These are phyloP conservation scores for Boletus coccyginus DNA, from an alignment of 768 basidiomycete species.

Conservation along the genomic window DNA sequence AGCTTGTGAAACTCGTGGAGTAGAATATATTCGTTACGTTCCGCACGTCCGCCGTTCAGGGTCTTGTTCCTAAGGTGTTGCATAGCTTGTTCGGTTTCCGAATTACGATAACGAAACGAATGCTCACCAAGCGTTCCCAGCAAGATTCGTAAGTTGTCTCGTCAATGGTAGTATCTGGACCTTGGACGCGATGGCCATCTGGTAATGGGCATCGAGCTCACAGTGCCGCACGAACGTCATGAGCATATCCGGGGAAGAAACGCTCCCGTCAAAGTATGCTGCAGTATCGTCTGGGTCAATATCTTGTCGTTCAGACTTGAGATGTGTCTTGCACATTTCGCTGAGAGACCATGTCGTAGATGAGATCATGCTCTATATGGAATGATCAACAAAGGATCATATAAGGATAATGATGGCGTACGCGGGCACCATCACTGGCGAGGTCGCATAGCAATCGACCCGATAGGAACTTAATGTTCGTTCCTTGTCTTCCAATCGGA, in stretches of 20 bases:
- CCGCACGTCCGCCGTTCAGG: constrained; percentile 93
- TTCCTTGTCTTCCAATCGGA: constrained; percentile 73
- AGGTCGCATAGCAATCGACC: constrained; percentile 91
- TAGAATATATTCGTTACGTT: constrained; percentile 98
- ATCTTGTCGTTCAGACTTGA: constrained; percentile 84
- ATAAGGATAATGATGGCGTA: constrained; percentile 31
- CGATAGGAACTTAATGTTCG: constrained; percentile 77
- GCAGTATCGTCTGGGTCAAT: constrained; percentile 96
- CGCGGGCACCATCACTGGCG: constrained; percentile 92
- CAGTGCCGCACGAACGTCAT: constrained; percentile 90
- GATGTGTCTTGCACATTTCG: constrained; percentile 92
- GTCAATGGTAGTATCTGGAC: constrained; percentile 94
- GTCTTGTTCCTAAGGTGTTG: constrained; percentile 81
- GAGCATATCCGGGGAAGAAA: constrained; percentile 72
- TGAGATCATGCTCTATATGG: constrained; percentile 81
- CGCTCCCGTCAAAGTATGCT: constrained; percentile 80
- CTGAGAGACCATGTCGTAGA: constrained; percentile 98
- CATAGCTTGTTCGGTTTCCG: neutral
- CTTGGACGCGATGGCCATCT: constrained; percentile 94
- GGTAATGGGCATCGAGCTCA: constrained; percentile 93
- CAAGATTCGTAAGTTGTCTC: constrained; percentile 89
- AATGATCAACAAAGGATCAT: neutral
- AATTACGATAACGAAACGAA: neutral
- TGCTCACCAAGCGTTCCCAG: constrained; percentile 92
- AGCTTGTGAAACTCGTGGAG: constrained; percentile 96